These are phyloP conservation scores for Syzygium malaccense DNA, from an alignment of 441 rosid genomes.

Conservation along the genomic window DNA sequence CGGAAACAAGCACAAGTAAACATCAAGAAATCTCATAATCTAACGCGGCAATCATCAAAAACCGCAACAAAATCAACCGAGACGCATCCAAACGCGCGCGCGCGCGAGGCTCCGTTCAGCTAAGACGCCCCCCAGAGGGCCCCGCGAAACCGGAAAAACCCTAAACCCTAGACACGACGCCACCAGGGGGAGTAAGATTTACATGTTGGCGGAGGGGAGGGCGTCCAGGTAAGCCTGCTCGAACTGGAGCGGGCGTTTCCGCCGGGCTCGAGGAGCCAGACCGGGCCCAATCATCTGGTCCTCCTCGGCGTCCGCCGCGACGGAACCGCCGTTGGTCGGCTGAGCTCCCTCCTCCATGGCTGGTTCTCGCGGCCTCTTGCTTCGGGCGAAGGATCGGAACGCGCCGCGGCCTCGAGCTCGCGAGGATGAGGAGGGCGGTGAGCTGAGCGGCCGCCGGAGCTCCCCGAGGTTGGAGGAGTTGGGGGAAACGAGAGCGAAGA, in stretches of 20 bases:
- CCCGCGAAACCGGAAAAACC: background rate
- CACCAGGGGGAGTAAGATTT: background rate
- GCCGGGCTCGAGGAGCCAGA: conserved; percentile 58
- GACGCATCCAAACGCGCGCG: background rate
- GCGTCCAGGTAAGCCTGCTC: conserved; percentile 87
- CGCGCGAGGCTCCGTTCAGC: background rate
- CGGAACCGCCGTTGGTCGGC: conserved; percentile 23
- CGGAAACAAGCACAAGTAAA: background rate
- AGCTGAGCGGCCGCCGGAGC: background rate
- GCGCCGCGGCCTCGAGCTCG: background rate
- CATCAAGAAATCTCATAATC: background rate
- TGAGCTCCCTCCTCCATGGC: conserved; percentile 56
- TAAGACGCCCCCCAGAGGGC: background rate
- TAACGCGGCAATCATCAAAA: background rate
- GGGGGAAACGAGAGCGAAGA: background rate
- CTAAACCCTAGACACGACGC: background rate
- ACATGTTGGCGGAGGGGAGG: conserved; percentile 92
- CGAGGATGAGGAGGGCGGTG: background rate
- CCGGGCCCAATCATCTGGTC: conserved; percentile 63
- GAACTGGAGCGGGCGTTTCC: conserved; percentile 88
- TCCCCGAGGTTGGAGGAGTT: background rate
- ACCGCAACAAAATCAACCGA: background rate
- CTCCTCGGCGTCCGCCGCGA: conserved; percentile 27
- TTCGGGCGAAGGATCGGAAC: background rate
- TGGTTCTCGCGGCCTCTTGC: background rate